Conservation (phyloP, 169 alveolate species). For the Plasmodium cynomolgi region DNA sequence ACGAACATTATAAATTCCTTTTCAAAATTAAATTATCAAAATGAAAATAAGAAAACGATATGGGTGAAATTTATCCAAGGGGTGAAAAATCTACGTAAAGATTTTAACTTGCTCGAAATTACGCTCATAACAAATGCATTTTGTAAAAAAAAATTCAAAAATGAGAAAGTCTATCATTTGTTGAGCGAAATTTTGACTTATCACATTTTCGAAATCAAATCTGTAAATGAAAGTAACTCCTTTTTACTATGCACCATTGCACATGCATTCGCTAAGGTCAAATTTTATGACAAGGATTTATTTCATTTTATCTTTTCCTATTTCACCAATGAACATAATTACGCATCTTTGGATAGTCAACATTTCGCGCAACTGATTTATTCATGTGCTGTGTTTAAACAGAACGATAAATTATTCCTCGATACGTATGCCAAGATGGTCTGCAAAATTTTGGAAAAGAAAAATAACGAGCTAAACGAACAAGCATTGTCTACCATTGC, state of each 20-base stretch:
- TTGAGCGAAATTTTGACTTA: constrained; percentile 20
- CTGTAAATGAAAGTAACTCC: constrained; percentile 36
- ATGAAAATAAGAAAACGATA: constrained; percentile 40
- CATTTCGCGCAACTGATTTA: constrained; percentile 69
- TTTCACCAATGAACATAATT: constrained; percentile 40
- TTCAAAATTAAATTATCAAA: constrained; percentile 53
- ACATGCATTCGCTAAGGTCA: constrained; percentile 37
- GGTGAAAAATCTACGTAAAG: constrained; percentile 34
- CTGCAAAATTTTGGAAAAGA: constrained; percentile 15
- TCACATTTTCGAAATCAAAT: constrained; percentile 33
- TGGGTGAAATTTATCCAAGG: constrained; percentile 56
- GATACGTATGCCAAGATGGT: constrained; percentile 17
- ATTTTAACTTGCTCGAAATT: constrained; percentile 51
- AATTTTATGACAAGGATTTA: constrained; percentile 30
- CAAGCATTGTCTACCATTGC: constrained; percentile 68
- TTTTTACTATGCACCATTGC: constrained; percentile 53
- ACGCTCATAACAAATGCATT: constrained; percentile 44
- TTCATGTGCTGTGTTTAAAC: constrained; percentile 23
- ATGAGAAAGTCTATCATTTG: constrained; percentile 18
- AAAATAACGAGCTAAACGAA: constrained; percentile 15
- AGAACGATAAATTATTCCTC: constrained; percentile 13
- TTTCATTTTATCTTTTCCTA: constrained; percentile 18
- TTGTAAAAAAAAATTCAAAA: constrained; percentile 57
- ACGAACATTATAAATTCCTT: constrained; percentile 53
- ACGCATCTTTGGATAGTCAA: constrained; percentile 55